Percentiles rank a stretch among this genome's conserved stretches.
Conservation (phyloP, 805 yeast genomes). For the Kluyveromyces starmeri region DNA sequence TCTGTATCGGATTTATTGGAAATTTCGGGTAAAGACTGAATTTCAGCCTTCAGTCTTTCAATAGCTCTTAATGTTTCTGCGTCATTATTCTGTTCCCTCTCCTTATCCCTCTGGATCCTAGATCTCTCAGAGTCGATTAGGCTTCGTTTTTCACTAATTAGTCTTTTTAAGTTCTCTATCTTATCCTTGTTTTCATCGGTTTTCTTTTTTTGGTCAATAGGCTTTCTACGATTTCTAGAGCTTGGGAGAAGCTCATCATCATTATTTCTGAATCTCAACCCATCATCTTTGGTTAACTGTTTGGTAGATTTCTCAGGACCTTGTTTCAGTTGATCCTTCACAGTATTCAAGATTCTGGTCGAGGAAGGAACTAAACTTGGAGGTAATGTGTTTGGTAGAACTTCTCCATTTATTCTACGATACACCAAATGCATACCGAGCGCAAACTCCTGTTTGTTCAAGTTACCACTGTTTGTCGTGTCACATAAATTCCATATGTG, state of each 20-base stretch:
- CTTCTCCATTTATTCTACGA: conserved; percentile 79
- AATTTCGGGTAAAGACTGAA: conserved; percentile 38
- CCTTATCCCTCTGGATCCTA: conserved; percentile 29
- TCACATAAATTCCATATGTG: conserved; percentile 88
- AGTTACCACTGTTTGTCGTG: conserved; percentile 68
- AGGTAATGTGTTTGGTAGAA: conserved; percentile 75
- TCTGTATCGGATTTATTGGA: conserved; percentile 11
- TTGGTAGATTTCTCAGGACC: conserved; percentile 9
- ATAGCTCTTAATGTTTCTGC: conserved; percentile 45
- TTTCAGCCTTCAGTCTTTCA: conserved; percentile 53
- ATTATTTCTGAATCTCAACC: conserved; percentile 62
- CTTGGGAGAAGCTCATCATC: conserved; percentile 62
- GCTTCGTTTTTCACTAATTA: conserved; percentile 63
- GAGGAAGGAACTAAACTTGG: conserved; percentile 89
- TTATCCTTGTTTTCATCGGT: conserved; percentile 19
- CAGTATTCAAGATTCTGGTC: conserved; percentile 58
- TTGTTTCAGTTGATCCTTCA: conserved; percentile 45
- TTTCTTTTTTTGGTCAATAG: conserved; percentile 14
- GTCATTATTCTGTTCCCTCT: conserved; percentile 21
- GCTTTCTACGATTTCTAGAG: conserved; percentile 51
- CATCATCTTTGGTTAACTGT: conserved; percentile 18
- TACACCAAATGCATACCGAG: conserved; percentile 97
- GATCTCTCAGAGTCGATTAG: conserved; percentile 39
- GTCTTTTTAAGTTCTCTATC: conserved; percentile 49
- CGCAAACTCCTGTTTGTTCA: conserved; percentile 85